Conservation (phyloP, 768 basidiomycete species). For the Mycena leptocephala region DNA sequence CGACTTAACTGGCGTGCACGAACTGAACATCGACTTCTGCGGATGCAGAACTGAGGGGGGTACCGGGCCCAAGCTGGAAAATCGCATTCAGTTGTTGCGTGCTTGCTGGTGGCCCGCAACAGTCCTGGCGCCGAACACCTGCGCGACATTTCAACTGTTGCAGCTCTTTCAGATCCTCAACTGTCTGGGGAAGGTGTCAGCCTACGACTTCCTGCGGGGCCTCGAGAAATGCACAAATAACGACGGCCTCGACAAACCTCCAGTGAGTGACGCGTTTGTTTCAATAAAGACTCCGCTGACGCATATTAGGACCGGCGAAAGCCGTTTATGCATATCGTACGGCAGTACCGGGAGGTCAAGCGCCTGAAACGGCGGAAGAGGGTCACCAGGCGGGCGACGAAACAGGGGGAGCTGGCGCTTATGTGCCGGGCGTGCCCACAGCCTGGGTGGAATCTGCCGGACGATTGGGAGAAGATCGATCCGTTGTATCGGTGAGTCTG, state of each 20-base stretch:
- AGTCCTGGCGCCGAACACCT: slow-evolving; percentile 4
- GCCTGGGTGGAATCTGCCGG: background rate
- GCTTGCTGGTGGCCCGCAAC: slow-evolving; percentile 33
- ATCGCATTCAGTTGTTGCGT: slow-evolving; percentile 21
- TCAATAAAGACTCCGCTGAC: too few species aligned
- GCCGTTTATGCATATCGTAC: background rate
- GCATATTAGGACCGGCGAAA: background rate
- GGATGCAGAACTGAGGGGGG: slow-evolving; percentile 12
- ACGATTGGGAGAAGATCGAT: background rate
- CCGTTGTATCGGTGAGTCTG: too few species aligned
- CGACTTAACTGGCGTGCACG: too few species aligned
- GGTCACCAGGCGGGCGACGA: background rate
- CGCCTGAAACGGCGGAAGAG: background rate
- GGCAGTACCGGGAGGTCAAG: background rate
- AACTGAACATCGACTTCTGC: too few species aligned
- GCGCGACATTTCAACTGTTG: slow-evolving; percentile 21
- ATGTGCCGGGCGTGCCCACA: background rate
- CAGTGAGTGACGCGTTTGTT: too few species aligned
- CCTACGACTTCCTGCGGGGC: slow-evolving; percentile 23
- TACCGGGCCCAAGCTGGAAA: too few species aligned
- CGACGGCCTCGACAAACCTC: slow-evolving; percentile 2
- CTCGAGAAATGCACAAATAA: background rate
- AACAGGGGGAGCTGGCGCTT: background rate
- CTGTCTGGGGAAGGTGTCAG: slow-evolving; percentile 25
- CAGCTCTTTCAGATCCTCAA: slow-evolving; percentile 27